Base-by-base conservation (phyloP, 208 protist species). In the Acanthamoeba healyi region DNA sequence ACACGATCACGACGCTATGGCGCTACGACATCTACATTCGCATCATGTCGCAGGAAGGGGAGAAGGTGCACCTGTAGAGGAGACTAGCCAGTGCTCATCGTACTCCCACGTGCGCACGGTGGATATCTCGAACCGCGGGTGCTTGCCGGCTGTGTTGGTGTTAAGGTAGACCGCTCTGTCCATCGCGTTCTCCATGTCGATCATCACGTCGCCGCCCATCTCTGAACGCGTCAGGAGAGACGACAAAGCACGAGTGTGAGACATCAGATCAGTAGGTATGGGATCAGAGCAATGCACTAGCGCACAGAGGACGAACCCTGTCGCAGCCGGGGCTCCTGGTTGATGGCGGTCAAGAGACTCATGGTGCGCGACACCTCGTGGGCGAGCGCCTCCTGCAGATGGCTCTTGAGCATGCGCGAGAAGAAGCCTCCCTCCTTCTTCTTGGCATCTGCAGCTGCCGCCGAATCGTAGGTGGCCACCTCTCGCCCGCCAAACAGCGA, bases 341-440 rank as follows among this genome's bases (percentile, higher is more conserved):
- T 86, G 77, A 86, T 7, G 19, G 77, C 44, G 10, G 46, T 38
- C 77, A 86, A 24, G 29, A 58, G n/a, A 10, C 77, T 86, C 77
- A 86, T 51, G 12, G 77, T 86, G 29, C 77, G 77, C 7, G 77
- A 86, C 44, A 86, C 44, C 44, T 86, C 77, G 44, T 86, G 77
- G 29, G 44, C 77, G 24, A 86, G 9, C 10, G 77, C 44, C n/a
- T 86, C 77, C 24, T 86, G 77, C 1, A 86, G 2, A 14, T 86
- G 77, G 19, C 42, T 86, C 77, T 86, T 36, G 0, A 86, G 46
- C 77, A 86, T 32, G 7, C 77, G 77, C n/a, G 77, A 54, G 44
- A 86, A 86, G 77, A 86, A 86, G 44, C 44, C 44, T 9, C 42
- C 77, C 46, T 86, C 42, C 46, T 86, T 86, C 77, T 86, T 86